Conservation (phyloP, 352 stramenopile species). For the Phytophthora crassamura region DNA sequence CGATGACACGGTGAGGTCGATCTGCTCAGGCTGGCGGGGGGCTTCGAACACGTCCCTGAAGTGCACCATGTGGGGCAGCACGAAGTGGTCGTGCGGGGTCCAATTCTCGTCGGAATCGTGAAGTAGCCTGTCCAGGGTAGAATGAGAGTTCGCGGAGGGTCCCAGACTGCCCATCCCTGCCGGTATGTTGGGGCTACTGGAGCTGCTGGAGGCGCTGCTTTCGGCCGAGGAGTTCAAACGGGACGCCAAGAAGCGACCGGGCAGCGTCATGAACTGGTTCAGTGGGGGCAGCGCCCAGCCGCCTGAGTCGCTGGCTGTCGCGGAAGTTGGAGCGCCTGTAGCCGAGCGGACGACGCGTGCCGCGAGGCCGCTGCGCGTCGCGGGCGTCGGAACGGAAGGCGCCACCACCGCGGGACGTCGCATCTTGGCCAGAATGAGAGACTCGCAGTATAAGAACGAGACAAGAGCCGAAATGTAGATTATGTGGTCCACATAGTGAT, state of each 20-base stretch:
- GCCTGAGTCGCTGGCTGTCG: constrained; percentile 3
- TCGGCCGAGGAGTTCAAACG: constrained; percentile 9
- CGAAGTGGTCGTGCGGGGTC: constrained; percentile 4
- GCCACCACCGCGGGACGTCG: constrained; percentile 16
- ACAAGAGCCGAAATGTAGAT: too few species aligned
- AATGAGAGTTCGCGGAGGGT: neutral
- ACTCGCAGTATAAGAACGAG: too few species aligned
- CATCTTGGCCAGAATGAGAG: constrained; percentile 17
- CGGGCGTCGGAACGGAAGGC: neutral
- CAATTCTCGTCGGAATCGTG: constrained; percentile 37
- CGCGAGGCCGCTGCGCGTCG: neutral
- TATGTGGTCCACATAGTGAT: too few species aligned
- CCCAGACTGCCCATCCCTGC: neutral
- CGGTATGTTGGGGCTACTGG: neutral
- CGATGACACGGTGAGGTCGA: constrained; percentile 72
- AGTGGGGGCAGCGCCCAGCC: constrained; percentile 33
- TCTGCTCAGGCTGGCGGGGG: constrained; percentile 44
- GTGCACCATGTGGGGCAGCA: constrained; percentile 16
- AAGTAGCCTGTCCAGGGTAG: constrained; percentile 23
- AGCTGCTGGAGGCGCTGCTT: constrained; percentile 7
- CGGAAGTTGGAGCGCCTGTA: neutral
- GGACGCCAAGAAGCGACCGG: constrained; percentile 30
- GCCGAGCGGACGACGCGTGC: constrained; percentile 1
- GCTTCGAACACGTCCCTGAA: constrained; percentile 12
- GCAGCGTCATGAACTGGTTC: constrained; percentile 44